Evolutionary conservation across 768 basidiomycete species (phyloP).

Genomic region (Neoboletus subvelutipes): DNA sequence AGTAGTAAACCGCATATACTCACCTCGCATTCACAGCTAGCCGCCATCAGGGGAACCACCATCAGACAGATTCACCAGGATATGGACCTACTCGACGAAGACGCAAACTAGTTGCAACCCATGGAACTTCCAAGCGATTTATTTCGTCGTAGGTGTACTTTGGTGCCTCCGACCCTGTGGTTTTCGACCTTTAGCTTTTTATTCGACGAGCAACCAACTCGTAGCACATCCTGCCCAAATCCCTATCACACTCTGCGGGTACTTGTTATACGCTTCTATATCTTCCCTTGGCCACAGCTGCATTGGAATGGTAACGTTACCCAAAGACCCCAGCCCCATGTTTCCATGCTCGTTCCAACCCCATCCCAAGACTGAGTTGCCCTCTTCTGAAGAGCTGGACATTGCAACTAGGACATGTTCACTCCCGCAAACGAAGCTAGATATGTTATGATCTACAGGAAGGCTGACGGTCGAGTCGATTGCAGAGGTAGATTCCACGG

Average conservation of each 20-base stretch:
- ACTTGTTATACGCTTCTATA: not conserved
- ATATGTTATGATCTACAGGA: conserved; percentile 26
- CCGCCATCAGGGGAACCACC: conserved; percentile 64
- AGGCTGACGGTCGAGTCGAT: conserved; percentile 14
- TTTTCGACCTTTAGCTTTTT: conserved; percentile 3
- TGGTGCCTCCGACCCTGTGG: not conserved
- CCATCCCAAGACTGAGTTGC: conserved; percentile 68
- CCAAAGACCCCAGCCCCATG: conserved; percentile 63
- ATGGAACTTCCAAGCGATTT: not conserved
- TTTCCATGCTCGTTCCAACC: conserved; percentile 99
- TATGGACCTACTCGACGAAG: conserved; percentile 57
- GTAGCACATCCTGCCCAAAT: conserved; percentile 36
- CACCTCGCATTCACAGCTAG: conserved; percentile 51
- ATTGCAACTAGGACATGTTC: conserved; percentile 70
- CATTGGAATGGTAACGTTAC: conserved; percentile 50
- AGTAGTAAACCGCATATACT: conserved; percentile 9
- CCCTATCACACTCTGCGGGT: conserved; percentile 16
- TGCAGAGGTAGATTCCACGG: not conserved
- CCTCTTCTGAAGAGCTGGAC: conserved; percentile 27
- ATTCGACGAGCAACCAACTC: conserved; percentile 33
- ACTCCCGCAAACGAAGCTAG: conserved; percentile 68
- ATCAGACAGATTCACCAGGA: conserved; percentile 75
- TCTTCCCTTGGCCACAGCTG: conserved; percentile 51
- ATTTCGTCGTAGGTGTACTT: not conserved
- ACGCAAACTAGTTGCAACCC: conserved; percentile 38